Conservation (phyloP, 768 basidiomycete species). For the Russula griseocarnosa region DNA sequence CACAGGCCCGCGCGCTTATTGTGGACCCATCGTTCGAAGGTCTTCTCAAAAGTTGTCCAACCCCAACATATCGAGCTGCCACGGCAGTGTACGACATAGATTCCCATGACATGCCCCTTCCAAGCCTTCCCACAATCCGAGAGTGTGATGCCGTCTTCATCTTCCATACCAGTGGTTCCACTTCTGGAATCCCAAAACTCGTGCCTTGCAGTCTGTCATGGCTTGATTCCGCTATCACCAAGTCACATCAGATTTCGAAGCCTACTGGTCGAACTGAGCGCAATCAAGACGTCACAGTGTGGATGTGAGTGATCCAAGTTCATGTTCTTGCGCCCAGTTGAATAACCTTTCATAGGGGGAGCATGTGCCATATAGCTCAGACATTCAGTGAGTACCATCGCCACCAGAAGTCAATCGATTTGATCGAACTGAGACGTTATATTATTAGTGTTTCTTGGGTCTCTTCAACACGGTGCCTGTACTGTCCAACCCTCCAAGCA, state of each 20-base stretch:
- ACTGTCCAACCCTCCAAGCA: conserved; percentile 65
- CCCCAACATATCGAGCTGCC: conserved; percentile 46
- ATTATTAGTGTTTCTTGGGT: conserved; percentile 60
- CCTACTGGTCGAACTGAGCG: conserved; percentile 42
- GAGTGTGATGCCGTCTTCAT: conserved; percentile 53
- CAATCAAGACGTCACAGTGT: conserved; percentile 65
- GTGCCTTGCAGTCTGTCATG: conserved; percentile 67
- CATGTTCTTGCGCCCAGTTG: conserved; percentile 32
- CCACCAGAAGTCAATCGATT: conserved; percentile 21
- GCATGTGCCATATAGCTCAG: conserved; percentile 81
- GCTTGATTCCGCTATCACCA: conserved; percentile 58
- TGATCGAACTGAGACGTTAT: conserved; percentile 31
- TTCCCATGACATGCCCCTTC: conserved; percentile 40
- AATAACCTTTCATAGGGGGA: conserved; percentile 53
- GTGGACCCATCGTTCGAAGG: conserved; percentile 54
- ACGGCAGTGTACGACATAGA: conserved; percentile 40
- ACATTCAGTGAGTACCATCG: conserved; percentile 55
- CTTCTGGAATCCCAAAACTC: conserved; percentile 78
- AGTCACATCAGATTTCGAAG: conserved; percentile 50
- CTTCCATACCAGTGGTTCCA: conserved; percentile 80
- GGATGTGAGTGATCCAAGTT: conserved; percentile 53
- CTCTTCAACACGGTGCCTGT: conserved; percentile 68
- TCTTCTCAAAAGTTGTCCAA: conserved; percentile 43
- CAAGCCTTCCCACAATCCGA: conserved; percentile 39
- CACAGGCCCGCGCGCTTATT: conserved; percentile 60